phyloP scores from a whole-genome alignment of 352 stramenopile genomes.

The Phytophthora cactorum region DNA sequence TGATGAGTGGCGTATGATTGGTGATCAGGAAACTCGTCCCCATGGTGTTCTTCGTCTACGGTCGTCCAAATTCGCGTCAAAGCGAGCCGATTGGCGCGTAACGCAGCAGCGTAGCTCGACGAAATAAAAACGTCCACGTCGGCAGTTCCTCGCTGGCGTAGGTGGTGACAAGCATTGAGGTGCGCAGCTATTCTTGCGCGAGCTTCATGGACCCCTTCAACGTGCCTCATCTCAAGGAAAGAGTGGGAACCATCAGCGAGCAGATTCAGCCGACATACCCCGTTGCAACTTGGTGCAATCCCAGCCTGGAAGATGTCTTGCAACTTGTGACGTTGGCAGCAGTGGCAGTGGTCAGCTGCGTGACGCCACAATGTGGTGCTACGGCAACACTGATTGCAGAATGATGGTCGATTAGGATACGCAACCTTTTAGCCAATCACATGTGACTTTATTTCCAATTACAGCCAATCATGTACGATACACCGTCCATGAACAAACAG shows the following conservation, averaged over 20 bases:
- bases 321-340: slow-evolving; percentile 2
- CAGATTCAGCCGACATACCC: slow-evolving; percentile 1
- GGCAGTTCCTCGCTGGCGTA: not conserved
- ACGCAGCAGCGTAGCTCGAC: slow-evolving; percentile 3
- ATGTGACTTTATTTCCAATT: not conserved
- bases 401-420: slow-evolving; percentile 16
- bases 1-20: slow-evolving; percentile 12
- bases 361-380: slow-evolving; percentile 8
- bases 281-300: no score
- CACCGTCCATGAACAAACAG: slow-evolving; percentile 5
- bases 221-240: slow-evolving; percentile 15
- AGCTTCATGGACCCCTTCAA: slow-evolving; percentile 19
- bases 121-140: not conserved
- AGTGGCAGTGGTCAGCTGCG: slow-evolving; percentile 25
- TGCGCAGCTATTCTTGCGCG: not conserved
- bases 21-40: slow-evolving; percentile 3
- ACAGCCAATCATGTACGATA: not conserved
- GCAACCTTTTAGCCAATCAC: slow-evolving; percentile 6
- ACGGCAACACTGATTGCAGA: not conserved
- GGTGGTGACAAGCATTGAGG: not conserved
- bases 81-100: slow-evolving; percentile 7
- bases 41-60: not conserved
- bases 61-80: not conserved
- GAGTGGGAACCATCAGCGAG: slow-evolving; percentile 4
- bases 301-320: no score